Evolutionary conservation across 495 filamentous ascomycete genomes (phyloP).

Genomic region (Podospora anserina): DNA sequence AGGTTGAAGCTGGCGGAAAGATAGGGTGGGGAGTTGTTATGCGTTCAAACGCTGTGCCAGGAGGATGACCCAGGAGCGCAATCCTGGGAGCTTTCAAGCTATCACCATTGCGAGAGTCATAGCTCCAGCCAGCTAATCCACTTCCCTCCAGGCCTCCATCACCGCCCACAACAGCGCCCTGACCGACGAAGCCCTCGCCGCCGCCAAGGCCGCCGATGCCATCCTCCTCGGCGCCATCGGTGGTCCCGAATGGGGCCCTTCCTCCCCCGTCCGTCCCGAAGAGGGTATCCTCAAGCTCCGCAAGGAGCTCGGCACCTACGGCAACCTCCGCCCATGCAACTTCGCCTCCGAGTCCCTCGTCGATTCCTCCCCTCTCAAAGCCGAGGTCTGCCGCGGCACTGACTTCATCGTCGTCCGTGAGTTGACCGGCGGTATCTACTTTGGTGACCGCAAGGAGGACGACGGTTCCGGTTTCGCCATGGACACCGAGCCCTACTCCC

Average conservation of each 20-base stretch:
- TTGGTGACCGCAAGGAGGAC: slow-evolving; percentile 80
- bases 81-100: too few species aligned
- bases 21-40: too few species aligned
- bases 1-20: too few species aligned
- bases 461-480: slow-evolving; percentile 67
- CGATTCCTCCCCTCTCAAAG: slow-evolving; percentile 84
- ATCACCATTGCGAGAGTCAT: too few species aligned
- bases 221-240: slow-evolving; percentile 94
- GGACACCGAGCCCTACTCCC: slow-evolving; percentile 89
- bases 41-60: too few species aligned
- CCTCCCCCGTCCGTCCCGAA: slow-evolving; percentile 82
- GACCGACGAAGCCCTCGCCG: slow-evolving; percentile 78
- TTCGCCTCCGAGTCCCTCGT: slow-evolving; percentile 90
- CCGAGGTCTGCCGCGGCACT: slow-evolving; percentile 77
- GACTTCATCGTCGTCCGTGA: slow-evolving; percentile 80
- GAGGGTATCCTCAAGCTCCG: slow-evolving; percentile 91
- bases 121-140: too few species aligned
- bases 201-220: slow-evolving; percentile 87
- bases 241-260: slow-evolving; percentile 89
- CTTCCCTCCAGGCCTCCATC: slow-evolving; percentile 68
- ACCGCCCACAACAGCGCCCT: slow-evolving; percentile 73
- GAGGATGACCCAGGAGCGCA: too few species aligned
- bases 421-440: slow-evolving; percentile 67
- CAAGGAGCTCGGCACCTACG: slow-evolving; percentile 91
- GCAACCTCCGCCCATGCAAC: slow-evolving; percentile 96